Evolutionary conservation across 2,329 filamentous ascomycete species (phyloP).

Genomic region (Epichloe coenophiala): DNA sequence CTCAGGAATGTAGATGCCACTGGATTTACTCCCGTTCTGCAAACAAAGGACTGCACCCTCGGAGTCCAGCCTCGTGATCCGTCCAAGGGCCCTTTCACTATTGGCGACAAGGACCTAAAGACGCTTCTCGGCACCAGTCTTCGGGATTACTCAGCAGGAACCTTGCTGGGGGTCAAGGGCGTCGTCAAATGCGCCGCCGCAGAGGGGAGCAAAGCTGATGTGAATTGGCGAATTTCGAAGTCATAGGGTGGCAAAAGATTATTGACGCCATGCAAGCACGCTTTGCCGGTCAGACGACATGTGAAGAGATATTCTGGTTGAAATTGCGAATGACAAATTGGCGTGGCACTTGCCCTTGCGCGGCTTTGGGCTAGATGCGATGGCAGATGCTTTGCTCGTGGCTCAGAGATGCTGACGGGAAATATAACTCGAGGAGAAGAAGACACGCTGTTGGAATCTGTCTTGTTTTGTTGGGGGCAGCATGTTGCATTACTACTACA

Average conservation of each 20-base stretch:
- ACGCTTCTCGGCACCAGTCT: slow-evolving; percentile 11
- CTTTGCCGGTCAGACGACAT: neutral
- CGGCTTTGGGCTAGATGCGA: too few species aligned
- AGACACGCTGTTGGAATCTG: too few species aligned
- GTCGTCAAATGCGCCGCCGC: slow-evolving; percentile 10
- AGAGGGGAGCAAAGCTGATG: slow-evolving; percentile 7
- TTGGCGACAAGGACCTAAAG: slow-evolving; percentile 14
- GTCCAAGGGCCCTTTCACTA: slow-evolving; percentile 8
- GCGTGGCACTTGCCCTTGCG: too few species aligned
- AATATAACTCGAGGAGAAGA: too few species aligned
- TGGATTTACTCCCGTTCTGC: slow-evolving; percentile 13
- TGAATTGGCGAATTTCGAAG: slow-evolving; percentile 13
- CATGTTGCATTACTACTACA: too few species aligned
- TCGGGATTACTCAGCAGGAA: slow-evolving; percentile 9
- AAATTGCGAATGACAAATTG: neutral
- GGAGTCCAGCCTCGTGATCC: slow-evolving; percentile 12
- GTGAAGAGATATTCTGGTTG: neutral
- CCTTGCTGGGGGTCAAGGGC: slow-evolving; percentile 10
- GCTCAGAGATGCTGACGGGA: too few species aligned
- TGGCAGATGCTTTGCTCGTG: too few species aligned
- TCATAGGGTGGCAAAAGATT: slow-evolving; percentile 4
- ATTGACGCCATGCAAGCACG: neutral
- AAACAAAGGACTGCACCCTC: slow-evolving; percentile 14
- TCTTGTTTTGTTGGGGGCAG: too few species aligned
- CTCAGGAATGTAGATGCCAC: slow-evolving; percentile 8